Evolutionary conservation across 2,329 filamentous ascomycete species (phyloP), one percentile per base, ranked within the genome.

Genomic region (Talaromyces albobiverticillius): DNA sequence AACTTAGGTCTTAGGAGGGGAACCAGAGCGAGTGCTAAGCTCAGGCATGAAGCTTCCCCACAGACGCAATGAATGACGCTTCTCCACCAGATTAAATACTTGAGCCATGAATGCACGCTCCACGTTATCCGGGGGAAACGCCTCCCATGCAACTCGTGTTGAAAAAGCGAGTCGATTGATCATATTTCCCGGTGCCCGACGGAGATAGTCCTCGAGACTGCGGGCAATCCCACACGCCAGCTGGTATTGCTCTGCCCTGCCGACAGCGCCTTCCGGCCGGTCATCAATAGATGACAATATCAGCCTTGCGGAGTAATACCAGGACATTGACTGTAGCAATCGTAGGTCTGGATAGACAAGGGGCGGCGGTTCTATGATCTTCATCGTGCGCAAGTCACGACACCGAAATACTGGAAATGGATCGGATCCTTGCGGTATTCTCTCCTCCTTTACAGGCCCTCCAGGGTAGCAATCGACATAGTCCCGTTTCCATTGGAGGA

Each of bases 141-240:
- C 68, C 46, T 72, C 69, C 68, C 68, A 72, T 6, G 69, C 69
- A 1, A 71, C 69, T 2, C 69, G 65, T 5, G 68, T 67, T 2
- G 69, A 60, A 31, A 72, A 71, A 1, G 68, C 69, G 10, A 72
- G 64, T 2, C 69, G 68, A 47, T 71, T 72, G 46, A 72, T 71
- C 69, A 72, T 71, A 50, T 71, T 71, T 1, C 69, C 69, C 0
- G 68, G 68, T 0, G 69, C 63, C 0, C 60, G 69, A 3, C 66
- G 56, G 9, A 72, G 66, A 51, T 71, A 72, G 57, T 61, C 71
- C 49, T 71, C 67, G 13, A 71, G 54, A 26, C 64, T 64, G 20
- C 69, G 68, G 46, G 66, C 70, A 49, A 72, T 71, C 3, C 64
- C 65, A 38, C 69, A 72, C 2, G 61, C 69, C 8, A 71, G 53